Base-by-base conservation (phyloP, 1,284 basidiomycete species). In the Trichosporon sp. region DNA sequence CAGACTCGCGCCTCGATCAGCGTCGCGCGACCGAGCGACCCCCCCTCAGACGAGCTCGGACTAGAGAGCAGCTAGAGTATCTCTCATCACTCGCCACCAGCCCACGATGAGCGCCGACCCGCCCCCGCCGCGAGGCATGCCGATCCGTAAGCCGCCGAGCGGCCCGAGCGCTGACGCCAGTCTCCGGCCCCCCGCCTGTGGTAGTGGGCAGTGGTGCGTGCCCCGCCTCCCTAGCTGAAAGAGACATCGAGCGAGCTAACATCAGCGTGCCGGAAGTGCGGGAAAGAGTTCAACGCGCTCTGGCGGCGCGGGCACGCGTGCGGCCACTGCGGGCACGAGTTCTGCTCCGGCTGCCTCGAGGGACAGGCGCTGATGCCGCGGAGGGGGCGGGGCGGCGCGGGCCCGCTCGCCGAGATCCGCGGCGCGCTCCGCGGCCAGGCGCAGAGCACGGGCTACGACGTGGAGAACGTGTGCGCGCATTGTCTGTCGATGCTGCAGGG, bases 321-420 rank as follows among this genome's bases (percentile, higher is more conserved):
- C 68, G 77, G 77, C 12, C 80, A 82, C 66, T 83, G 82, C 74
- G 82, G 82, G 12, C 82, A 81, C 69, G 75, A 79, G 68, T 83
- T 81, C 72, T 83, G 82, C 75, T 76, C 75, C 3, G 68, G 71
- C 12, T 81, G 81, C 62, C 51, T 82, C 7, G 78, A 80, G 47
- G 80, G 79, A 0, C 80, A 82, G 62, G 82, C 82, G 7, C 72
- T 83, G 62, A 81, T 83, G 81, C 82, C 82, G 15, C 76, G 81
- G 5, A 67, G 32, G 53, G 60, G 42, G 73, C 70, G 7, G 66
- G 29, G 47, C 25, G 29, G 29, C 7, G 63, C n/a, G 13, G 68
- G 68, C 11, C 44, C 73, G 38, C 65, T 76, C 35, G 67, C 66
- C 12, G 75, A 75, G 65, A 66, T 78, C 27, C 73, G 73, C 38